Conservation (phyloP, 1,284 basidiomycete species). For the Cerioporus squamosus region DNA sequence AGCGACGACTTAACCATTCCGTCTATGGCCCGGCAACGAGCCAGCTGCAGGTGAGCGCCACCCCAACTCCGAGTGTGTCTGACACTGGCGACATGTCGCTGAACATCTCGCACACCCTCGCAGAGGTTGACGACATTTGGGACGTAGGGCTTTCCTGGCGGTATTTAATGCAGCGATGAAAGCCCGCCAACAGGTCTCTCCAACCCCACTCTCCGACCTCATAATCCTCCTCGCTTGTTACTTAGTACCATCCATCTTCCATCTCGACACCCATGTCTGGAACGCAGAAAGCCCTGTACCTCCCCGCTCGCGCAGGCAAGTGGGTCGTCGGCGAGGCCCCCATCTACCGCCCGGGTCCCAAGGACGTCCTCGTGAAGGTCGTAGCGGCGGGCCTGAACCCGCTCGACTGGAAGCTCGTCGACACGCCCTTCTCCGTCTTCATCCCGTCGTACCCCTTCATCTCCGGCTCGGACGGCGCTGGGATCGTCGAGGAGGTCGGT, state of each 20-base stretch:
- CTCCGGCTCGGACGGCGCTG: constrained; percentile 62
- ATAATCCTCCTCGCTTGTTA: neutral
- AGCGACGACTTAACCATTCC: too few species aligned
- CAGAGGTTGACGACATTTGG: too few species aligned
- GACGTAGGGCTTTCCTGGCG: too few species aligned
- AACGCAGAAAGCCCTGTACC: constrained; percentile 11
- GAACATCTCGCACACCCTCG: too few species aligned
- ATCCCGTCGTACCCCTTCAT: constrained; percentile 45
- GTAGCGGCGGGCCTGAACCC: constrained; percentile 44
- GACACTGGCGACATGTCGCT: too few species aligned
- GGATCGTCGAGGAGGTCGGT: constrained; percentile 59
- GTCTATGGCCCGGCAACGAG: too few species aligned
- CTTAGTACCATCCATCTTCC: too few species aligned
- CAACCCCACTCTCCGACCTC: constrained; percentile 1
- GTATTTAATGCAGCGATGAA: too few species aligned
- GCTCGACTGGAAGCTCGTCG: constrained; percentile 44
- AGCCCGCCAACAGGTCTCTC: neutral
- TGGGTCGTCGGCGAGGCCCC: constrained; percentile 10
- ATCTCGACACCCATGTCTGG: neutral
- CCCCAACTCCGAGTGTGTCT: too few species aligned
- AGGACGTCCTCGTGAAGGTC: constrained; percentile 41
- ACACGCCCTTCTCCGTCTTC: constrained; percentile 28
- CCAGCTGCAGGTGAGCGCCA: too few species aligned
- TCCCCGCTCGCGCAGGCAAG: constrained; percentile 7
- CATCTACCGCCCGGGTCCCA: constrained; percentile 21